Percentiles rank a stretch among this genome's conserved stretches.
Conservation (phyloP, 208 protist genomes). For the Vickermania spadyakhi region DNA sequence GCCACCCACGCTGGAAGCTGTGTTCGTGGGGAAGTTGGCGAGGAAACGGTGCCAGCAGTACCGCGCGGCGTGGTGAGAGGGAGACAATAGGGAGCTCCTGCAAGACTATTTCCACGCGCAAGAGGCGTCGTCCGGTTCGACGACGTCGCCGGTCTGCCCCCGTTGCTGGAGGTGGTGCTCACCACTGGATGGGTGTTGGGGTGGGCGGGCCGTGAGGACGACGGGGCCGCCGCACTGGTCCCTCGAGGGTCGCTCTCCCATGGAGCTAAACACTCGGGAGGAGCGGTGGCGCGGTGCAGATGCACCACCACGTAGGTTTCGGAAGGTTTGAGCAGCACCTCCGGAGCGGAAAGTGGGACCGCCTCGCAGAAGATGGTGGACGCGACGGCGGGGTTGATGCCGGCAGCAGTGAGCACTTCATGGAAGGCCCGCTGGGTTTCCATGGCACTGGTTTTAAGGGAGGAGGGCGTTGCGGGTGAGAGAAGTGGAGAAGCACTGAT, state of each 20-base stretch:
- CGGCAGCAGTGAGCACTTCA: neutral
- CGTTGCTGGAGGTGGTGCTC: neutral
- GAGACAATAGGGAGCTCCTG: neutral
- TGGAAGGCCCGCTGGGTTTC: neutral
- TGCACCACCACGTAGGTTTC: constrained; percentile 56
- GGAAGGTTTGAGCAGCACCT: constrained; percentile 18
- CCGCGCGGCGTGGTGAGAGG: too few species aligned
- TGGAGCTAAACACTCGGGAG: neutral
- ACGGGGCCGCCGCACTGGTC: constrained; percentile 2
- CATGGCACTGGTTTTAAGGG: neutral
- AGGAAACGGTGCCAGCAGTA: neutral
- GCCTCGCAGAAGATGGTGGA: constrained; percentile 11
- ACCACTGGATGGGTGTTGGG: neutral
- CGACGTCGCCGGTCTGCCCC: neutral
- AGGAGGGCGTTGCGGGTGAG: neutral
- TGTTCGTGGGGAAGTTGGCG: neutral
- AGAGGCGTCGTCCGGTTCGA: neutral
- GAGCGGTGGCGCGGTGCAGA: constrained; percentile 15
- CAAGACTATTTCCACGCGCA: neutral
- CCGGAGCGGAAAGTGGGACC: constrained; percentile 22
- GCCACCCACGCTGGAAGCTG: neutral
- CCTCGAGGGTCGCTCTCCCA: constrained; percentile 19
- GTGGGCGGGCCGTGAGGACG: too few species aligned
- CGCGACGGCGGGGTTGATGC: neutral
- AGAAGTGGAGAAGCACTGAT: too few species aligned